Evolutionary conservation across 768 basidiomycete genomes (phyloP), one percentile per base, ranked within the genome.

Genomic region (Nevesoporus exiguus): DNA sequence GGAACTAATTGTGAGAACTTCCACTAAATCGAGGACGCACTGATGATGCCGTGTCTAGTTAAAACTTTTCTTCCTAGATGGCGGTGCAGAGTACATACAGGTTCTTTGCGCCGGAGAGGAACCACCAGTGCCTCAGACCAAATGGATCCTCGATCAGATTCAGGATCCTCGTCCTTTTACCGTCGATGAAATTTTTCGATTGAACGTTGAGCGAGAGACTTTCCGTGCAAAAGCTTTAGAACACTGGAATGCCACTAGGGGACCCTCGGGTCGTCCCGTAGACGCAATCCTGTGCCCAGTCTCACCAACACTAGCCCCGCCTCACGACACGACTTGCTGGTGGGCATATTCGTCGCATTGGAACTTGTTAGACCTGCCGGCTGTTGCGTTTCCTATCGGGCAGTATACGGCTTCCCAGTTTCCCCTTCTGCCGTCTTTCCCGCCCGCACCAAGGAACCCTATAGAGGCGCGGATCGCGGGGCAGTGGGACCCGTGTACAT

Each of bases 341-440:
- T 77, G 78, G 77, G 71, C 73, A 7, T 80, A 80, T 60, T 76
- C 75, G 7, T 76, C 76, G 2, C 76, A 81, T 58, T 80, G 80
- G 78, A 82, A 82, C 60, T 58, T 82, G 49, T 58, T 75, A 56
- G 80, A 82, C 63, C 77, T 76, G 49, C 73, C 80, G 10, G 73
- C 73, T 19, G 74, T 73, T 19, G 76, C 74, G 4, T 78, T 81
- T 65, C 80, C 80, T 25, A 74, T 73, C 34, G 77, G 74, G 17
- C 69, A 70, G 55, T 64, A 69, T 59, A 62, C 49, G 36, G 66
- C 73, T 37, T 62, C 61, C 48, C 60, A 65, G 46, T 46, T 34
- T 39, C 30, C 59, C n/a, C 24, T 25, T 3, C 49, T 30, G 14
- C 51, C 49, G 7, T 31, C 47, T 52, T 62, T 56, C 54, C 51